Conservation (phyloP, 208 protist species). For the Novymonas esmeraldas region DNA sequence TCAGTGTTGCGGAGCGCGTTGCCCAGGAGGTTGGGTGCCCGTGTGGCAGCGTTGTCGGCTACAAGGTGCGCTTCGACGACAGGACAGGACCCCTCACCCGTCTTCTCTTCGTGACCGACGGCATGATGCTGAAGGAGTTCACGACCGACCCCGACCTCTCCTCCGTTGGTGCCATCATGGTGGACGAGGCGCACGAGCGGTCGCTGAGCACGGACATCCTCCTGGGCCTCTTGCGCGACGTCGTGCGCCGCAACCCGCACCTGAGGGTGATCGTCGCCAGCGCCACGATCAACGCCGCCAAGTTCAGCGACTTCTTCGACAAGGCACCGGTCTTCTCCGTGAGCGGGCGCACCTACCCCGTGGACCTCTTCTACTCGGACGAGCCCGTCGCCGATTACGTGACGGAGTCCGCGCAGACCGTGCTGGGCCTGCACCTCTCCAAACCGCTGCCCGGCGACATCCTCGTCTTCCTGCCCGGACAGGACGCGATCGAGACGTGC, state of each 20-base stretch:
- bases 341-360: slow-evolving; percentile 97
- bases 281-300: slow-evolving; percentile 98
- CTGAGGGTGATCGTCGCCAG: slow-evolving; percentile 98
- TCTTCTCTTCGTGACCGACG: slow-evolving; percentile 98
- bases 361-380: slow-evolving; percentile 95
- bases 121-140: slow-evolving; percentile 99
- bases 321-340: slow-evolving; percentile 95
- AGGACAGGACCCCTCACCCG: slow-evolving; percentile 87
- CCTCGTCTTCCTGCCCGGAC: slow-evolving; percentile 99
- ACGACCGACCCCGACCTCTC: slow-evolving; percentile 93
- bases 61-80: slow-evolving; percentile 98
- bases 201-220: slow-evolving; percentile 96
- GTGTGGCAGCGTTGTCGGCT: slow-evolving; percentile 94
- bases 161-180: slow-evolving; percentile 97
- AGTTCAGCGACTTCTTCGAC: slow-evolving; percentile 98
- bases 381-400: slow-evolving; percentile 97
- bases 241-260: slow-evolving; percentile 82
- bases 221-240: slow-evolving; percentile 86
- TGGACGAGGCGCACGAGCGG: slow-evolving; percentile 99
- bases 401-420: slow-evolving; percentile 95
- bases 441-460: slow-evolving; percentile 97
- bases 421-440: slow-evolving; percentile 87
- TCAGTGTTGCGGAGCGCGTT: slow-evolving; percentile 98
- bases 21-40: slow-evolving; percentile 92
- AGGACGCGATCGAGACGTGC: slow-evolving; percentile 98